These are phyloP conservation scores for Phialocephala subalpina DNA, from an alignment of 2,329 filamentous ascomycete genomes.

Conservation along the genomic window DNA sequence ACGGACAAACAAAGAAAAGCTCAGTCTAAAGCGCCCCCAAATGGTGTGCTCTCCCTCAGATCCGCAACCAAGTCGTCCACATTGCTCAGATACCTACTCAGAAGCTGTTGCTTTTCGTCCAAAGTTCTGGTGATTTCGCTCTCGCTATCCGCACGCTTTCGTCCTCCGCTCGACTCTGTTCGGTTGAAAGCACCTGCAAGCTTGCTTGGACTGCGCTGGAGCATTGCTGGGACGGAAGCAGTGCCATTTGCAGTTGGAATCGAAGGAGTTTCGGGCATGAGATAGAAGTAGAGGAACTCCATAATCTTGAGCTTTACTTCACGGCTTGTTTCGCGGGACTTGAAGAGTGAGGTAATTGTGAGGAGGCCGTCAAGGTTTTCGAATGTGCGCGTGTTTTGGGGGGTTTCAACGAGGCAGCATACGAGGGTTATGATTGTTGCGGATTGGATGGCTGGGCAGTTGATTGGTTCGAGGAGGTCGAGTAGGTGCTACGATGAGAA, in stretches of 20 bases:
- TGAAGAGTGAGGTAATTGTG: conserved; percentile 92
- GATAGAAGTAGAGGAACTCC: conserved; percentile 97
- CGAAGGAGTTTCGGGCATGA: conserved; percentile 86
- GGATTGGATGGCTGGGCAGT: conserved; percentile 91
- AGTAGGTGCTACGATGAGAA: conserved; percentile 73
- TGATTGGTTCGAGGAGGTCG: conserved; percentile 91
- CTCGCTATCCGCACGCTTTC: conserved; percentile 45
- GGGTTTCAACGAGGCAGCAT: conserved; percentile 84
- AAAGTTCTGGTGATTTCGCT: conserved; percentile 59
- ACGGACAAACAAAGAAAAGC: conserved; percentile 29
- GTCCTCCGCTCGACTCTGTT: conserved; percentile 43
- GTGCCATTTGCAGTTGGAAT: conserved; percentile 58
- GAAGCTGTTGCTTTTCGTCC: conserved; percentile 71
- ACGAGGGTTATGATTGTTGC: conserved; percentile 90
- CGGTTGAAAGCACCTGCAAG: conserved; percentile 64
- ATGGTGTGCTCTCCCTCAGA: conserved; percentile 79
- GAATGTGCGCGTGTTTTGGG: conserved; percentile 89
- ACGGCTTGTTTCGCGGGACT: conserved; percentile 82
- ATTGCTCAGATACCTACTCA: conserved; percentile 66
- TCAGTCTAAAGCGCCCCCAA: conserved; percentile 65
- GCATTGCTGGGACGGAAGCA: conserved; percentile 57
- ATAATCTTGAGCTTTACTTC: conserved; percentile 96
- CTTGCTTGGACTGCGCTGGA: conserved; percentile 75
- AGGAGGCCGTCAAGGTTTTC: conserved; percentile 91
- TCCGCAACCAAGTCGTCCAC: conserved; percentile 76